These are phyloP conservation scores for Penicillium turbatum DNA, from an alignment of 495 filamentous ascomycete genomes.

Conservation along the genomic window DNA sequence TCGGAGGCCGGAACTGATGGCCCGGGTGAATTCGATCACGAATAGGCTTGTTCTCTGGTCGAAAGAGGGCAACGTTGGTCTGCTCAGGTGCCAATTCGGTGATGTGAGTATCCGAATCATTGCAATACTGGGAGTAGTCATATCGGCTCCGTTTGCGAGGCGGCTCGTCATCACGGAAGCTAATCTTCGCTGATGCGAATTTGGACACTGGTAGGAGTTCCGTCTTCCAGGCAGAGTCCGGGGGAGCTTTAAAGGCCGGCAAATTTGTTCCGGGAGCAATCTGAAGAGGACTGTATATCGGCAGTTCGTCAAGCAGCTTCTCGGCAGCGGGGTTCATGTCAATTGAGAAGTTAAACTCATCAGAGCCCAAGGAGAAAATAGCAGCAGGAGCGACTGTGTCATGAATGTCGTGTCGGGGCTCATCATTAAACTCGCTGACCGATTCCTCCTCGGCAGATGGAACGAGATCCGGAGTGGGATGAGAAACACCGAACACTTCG, in stretches of 20 bases:
- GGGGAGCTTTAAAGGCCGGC: conserved; percentile 52
- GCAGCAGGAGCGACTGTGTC: conserved; percentile 57
- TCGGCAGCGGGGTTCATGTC: conserved; percentile 71
- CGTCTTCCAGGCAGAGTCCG: conserved; percentile 68
- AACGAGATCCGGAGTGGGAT: conserved; percentile 68
- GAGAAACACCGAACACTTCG: conserved; percentile 34
- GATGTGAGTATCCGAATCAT: conserved; percentile 54
- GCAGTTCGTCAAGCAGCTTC: conserved; percentile 80
- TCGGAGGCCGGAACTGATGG: conserved; percentile 89
- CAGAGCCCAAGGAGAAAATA: conserved; percentile 75
- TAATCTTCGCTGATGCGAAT: conserved; percentile 76
- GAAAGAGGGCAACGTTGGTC: conserved; percentile 78
- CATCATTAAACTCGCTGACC: conserved; percentile 47
- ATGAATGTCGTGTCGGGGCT: conserved; percentile 36
- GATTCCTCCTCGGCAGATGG: conserved; percentile 58
- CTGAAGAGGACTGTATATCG: conserved; percentile 67
- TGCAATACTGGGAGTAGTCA: conserved; percentile 63
- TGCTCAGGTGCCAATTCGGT: conserved; percentile 61
- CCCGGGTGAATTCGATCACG: conserved; percentile 88
- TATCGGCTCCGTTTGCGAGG: conserved; percentile 75
- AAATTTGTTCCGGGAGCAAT: conserved; percentile 52
- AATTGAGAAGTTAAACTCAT: conserved; percentile 77
- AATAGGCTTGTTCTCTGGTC: conserved; percentile 82
- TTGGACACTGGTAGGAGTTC: conserved; percentile 82
- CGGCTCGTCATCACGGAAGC: conserved; percentile 59